Evolutionary conservation across 441 rosid genomes (phyloP).

Genomic region (Francoa sonchifolia): DNA sequence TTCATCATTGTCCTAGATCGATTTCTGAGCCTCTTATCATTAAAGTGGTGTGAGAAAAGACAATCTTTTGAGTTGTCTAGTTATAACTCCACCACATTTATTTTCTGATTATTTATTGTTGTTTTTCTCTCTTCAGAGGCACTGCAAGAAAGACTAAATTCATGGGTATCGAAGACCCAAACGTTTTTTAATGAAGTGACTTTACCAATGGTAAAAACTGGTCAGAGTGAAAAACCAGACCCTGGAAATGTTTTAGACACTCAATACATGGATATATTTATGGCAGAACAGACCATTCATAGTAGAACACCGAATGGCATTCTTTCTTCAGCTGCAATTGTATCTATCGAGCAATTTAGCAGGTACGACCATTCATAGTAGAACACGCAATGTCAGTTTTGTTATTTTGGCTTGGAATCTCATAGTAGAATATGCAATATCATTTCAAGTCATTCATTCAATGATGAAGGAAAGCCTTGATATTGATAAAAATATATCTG

Average conservation of each 20-base stretch:
- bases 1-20: too few species aligned
- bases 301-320: constrained; percentile 44
- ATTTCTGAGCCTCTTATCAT: too few species aligned
- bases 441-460: too few species aligned
- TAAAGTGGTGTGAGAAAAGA: too few species aligned
- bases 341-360: constrained; percentile 92
- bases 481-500: too few species aligned
- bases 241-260: constrained; percentile 25
- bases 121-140: constrained; percentile 29
- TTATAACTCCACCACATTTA: neutral
- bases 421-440: too few species aligned
- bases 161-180: constrained; percentile 82
- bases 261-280: constrained; percentile 51
- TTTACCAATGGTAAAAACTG: constrained; percentile 42
- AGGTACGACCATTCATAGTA: constrained; percentile 53
- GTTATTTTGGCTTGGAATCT: neutral
- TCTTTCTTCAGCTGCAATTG: constrained; percentile 66
- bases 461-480: too few species aligned
- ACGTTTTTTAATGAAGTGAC: constrained; percentile 43
- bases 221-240: constrained; percentile 36
- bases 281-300: constrained; percentile 61
- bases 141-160: constrained; percentile 53
- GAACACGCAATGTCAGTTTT: constrained; percentile 2
- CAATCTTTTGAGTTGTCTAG: too few species aligned
- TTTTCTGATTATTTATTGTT: neutral